A percentile compares a stretch with the other conserved stretches of the same genome.
These are phyloP conservation scores for Carex parvula DNA, from an alignment of 176 grass and related monocot species.

Conservation along the genomic window DNA sequence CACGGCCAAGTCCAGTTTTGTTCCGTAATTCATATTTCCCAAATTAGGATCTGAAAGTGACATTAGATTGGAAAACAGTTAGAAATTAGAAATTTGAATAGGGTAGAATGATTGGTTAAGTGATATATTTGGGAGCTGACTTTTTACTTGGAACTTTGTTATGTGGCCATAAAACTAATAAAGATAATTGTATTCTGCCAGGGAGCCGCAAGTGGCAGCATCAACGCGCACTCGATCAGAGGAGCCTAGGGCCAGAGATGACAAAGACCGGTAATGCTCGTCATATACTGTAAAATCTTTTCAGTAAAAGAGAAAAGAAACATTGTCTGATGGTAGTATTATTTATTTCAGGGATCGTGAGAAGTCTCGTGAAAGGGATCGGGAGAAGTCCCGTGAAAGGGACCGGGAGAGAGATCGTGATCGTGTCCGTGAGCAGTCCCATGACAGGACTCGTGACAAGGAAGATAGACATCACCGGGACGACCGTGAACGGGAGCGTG, in stretches of 20 bases:
- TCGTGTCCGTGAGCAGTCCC: conserved; percentile 37
- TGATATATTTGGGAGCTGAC: neutral
- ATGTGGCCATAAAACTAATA: neutral
- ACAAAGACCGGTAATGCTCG: conserved; percentile 43
- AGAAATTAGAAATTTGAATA: neutral
- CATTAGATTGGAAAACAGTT: neutral
- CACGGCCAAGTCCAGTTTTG: neutral
- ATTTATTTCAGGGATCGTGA: conserved; percentile 43
- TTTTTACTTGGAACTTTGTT: neutral
- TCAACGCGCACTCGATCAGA: conserved; percentile 45
- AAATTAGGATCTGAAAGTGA: neutral
- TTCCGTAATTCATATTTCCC: neutral
- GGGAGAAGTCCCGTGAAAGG: conserved; percentile 61
- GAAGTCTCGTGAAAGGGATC: conserved; percentile 50
- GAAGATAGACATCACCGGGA: conserved; percentile 67
- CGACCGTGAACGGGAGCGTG: conserved; percentile 42
- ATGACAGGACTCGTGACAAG: conserved; percentile 59
- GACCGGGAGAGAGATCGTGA: conserved; percentile 28
- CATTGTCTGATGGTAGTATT: neutral
- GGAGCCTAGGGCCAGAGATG: conserved; percentile 48
- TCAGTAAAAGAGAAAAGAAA: neutral
- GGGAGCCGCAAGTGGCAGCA: conserved; percentile 46
- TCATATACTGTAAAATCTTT: neutral
- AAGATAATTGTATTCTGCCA: conserved; percentile 20
- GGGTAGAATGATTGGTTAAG: neutral